phyloP scores from a whole-genome alignment of 371 early-diverging fungal species.

The Mortierella sp. region DNA sequence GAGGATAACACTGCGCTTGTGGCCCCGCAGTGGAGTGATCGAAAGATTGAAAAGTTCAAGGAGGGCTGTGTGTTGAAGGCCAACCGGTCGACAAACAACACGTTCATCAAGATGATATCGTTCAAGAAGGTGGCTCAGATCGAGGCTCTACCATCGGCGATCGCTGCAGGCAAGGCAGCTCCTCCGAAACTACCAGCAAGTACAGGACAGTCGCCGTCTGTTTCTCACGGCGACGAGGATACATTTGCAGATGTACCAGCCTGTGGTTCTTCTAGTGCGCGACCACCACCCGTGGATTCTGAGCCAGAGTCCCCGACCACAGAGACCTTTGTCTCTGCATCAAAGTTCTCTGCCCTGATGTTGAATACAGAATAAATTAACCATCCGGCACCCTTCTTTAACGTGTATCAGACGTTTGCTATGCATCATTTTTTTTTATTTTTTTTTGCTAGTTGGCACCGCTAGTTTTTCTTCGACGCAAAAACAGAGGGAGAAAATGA shows the following conservation, averaged over 20 bases:
- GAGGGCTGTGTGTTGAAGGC: slow-evolving; percentile 66
- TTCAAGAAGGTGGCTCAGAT: slow-evolving; percentile 24
- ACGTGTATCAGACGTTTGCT: not conserved
- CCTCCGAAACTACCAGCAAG: not conserved
- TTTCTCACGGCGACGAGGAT: not conserved
- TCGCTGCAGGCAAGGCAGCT: slow-evolving; percentile 1
- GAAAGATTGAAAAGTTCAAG: slow-evolving; percentile 22
- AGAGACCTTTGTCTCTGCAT: slow-evolving; percentile 12
- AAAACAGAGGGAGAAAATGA: not conserved
- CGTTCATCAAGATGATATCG: slow-evolving; percentile 30
- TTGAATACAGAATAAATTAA: slow-evolving; percentile 1
- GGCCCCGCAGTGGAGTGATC: slow-evolving; percentile 18
- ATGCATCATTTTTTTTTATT: not conserved
- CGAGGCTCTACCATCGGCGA: slow-evolving; percentile 8
- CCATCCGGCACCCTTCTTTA: not conserved
- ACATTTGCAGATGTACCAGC: not conserved
- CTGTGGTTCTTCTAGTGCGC: not conserved
- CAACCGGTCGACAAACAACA: slow-evolving; percentile 51
- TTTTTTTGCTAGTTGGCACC: too few relatives aligned
- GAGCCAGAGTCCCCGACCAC: not conserved
- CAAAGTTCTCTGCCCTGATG: slow-evolving; percentile 22
- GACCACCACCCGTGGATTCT: not conserved
- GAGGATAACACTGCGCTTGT: slow-evolving; percentile 15
- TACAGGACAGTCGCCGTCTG: not conserved
- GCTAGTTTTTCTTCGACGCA: not conserved